A percentile compares a stretch with the other conserved stretches of the same genome.
phyloP scores from a whole-genome alignment of 768 basidiomycete species.

The Mrakia blollopis region DNA sequence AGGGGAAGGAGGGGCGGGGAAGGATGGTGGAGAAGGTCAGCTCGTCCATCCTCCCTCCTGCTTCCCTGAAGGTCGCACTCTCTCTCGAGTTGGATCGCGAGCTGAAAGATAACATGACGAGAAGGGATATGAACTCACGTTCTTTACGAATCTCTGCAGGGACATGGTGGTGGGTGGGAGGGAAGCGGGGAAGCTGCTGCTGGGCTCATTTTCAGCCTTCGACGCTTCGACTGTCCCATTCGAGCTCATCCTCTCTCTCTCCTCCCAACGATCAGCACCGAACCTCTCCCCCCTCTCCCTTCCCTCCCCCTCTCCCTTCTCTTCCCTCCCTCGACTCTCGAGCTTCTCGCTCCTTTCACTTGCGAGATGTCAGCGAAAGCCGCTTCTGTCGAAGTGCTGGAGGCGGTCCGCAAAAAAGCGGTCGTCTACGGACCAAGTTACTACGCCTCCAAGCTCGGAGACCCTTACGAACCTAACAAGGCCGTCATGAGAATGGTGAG shows the following conservation, averaged over 20 bases:
- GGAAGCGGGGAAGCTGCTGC: background rate
- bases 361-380: background rate
- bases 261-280: background rate
- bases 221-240: too few relatives aligned
- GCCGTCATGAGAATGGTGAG: conserved; percentile 28
- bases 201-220: too few relatives aligned
- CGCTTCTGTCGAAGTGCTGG: background rate
- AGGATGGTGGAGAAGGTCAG: background rate
- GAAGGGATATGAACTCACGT: too few relatives aligned
- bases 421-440: background rate
- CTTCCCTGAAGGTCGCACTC: too few relatives aligned
- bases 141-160: too few relatives aligned
- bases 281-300: background rate
- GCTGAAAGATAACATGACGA: background rate
- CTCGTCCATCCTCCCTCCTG: too few relatives aligned
- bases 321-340: background rate
- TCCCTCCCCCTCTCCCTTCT: background rate
- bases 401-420: background rate
- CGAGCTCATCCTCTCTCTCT: too few relatives aligned
- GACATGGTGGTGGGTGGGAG: too few relatives aligned
- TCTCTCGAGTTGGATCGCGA: background rate
- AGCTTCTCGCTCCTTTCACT: background rate
- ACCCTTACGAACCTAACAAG: background rate
- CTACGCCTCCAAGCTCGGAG: too few relatives aligned
- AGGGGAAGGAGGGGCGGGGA: background rate